Evolutionary conservation across 768 basidiomycete species (phyloP).

Genomic region (Naematelia aurantialba): DNA sequence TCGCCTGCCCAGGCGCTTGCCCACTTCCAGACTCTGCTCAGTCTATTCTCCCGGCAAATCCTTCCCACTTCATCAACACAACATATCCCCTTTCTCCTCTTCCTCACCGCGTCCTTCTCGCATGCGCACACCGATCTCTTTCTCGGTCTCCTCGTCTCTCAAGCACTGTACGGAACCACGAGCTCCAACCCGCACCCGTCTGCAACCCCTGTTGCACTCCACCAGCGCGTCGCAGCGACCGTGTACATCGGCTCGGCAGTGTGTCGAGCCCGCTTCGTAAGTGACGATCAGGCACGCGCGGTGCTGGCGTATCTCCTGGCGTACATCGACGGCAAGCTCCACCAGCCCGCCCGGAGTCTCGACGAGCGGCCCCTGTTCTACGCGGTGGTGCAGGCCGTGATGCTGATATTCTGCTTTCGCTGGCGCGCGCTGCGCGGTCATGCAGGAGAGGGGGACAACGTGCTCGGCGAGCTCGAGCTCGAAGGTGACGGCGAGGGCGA

Average conservation of each 20-base stretch:
- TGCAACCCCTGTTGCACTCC: conserved; percentile 45
- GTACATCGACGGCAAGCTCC: conserved; percentile 72
- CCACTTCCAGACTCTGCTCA: conserved; percentile 81
- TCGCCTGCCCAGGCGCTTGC: conserved; percentile 52
- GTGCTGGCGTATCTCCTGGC: conserved; percentile 81
- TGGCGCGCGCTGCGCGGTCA: conserved; percentile 71
- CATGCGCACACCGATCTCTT: conserved; percentile 86
- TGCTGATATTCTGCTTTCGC: conserved; percentile 95
- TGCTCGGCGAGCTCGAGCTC: conserved; percentile 45
- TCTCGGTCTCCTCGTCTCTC: conserved; percentile 87
- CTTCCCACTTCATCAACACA: conserved; percentile 94
- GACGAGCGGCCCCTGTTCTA: conserved; percentile 70
- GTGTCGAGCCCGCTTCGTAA: conserved; percentile 80
- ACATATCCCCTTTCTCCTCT: conserved; percentile 93
- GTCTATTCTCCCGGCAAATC: conserved; percentile 89
- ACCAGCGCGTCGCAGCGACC: conserved; percentile 86
- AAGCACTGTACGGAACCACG: conserved; percentile 64
- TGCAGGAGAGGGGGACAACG: conserved; percentile 56
- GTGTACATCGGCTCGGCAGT: conserved; percentile 92
- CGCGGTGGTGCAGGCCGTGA: conserved; percentile 83
- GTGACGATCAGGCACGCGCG: conserved; percentile 65
- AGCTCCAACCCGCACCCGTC: conserved; percentile 52
- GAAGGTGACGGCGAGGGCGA: conserved; percentile 29
- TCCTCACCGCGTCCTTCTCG: conserved; percentile 90
- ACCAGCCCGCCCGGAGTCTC: conserved; percentile 58